Base-by-base conservation (phyloP, 2,329 filamentous ascomycete genomes). In the Hypoxylon sp. region DNA sequence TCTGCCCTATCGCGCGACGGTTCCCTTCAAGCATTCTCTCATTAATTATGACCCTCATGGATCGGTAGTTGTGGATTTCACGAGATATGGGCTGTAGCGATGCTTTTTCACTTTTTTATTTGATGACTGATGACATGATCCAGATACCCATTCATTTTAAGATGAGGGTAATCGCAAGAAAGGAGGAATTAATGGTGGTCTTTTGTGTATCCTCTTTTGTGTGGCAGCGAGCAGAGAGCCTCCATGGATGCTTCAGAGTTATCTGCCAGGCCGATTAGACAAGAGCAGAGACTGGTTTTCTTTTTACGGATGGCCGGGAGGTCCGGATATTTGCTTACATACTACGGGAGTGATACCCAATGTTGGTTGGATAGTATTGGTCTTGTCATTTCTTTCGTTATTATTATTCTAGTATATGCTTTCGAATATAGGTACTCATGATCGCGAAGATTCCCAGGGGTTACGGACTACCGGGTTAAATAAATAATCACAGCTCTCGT, bases 131-230 rank as follows among this genome's bases (percentile, higher is more conserved):
- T 65, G 75, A 77, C 19, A 73, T 65, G 68, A 75, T 68, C 67
- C 62, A 76, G 72, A 77, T 77, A 77, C 76, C 76, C 74, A 74
- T 75, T 75, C 75, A 77, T 77, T 77, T 64, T 63, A 72, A 77
- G 76, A 77, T 77, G 75, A 68, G 74, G 75, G 76, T 74, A 71
- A 75, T 74, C 69, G 72, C 72, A 75, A 76, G 75, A 74, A 61
- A 14, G 71, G 68, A 63, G 67, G 68, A 65, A 67, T 45, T 73
- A 72, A 74, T 72, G 65, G 61, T 68, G 57, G 66, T 72, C 65
- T 71, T 69, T 65, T 71, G 55, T 56, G 63, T 66, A 69, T 70
- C 30, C 50, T 60, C 52, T 58, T 60, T 36, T 67, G 41, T 45
- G 63, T 23, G 30, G 61, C 48, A 41, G 52, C 59, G 60, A 38